These are phyloP conservation scores for Yamadazyma oceani DNA, from an alignment of 1,139 yeast genomes.

Conservation along the genomic window DNA sequence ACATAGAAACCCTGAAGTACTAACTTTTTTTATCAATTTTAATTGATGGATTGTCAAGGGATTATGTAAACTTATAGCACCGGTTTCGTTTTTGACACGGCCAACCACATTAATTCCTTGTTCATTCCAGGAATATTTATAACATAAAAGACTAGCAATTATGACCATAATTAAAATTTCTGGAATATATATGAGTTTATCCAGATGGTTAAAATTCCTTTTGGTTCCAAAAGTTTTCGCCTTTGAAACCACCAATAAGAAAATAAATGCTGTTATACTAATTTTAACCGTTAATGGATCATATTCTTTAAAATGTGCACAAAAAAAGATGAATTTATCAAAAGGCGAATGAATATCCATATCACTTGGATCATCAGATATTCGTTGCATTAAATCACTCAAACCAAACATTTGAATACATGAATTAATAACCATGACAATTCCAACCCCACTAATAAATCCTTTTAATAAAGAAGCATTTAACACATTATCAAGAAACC, in stretches of 20 bases:
- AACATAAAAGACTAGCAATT: slow-evolving; percentile 59
- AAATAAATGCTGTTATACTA: slow-evolving; percentile 47
- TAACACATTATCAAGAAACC: slow-evolving; percentile 84
- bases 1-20: slow-evolving; percentile 66
- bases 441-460: slow-evolving; percentile 89
- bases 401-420: slow-evolving; percentile 73
- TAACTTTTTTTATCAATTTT: slow-evolving; percentile 41
- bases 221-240: slow-evolving; percentile 38
- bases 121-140: slow-evolving; percentile 52
- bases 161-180: slow-evolving; percentile 80
- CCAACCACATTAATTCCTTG: slow-evolving; percentile 73
- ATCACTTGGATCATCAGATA: slow-evolving; percentile 32
- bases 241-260: slow-evolving; percentile 40
- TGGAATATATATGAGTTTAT: slow-evolving; percentile 60
- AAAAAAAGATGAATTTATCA: slow-evolving; percentile 63
- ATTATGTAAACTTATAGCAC: slow-evolving; percentile 28
- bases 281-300: slow-evolving; percentile 55
- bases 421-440: slow-evolving; percentile 84
- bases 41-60: slow-evolving; percentile 30
- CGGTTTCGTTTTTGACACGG: slow-evolving; percentile 41
- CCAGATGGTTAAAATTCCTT: slow-evolving; percentile 13
- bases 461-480: slow-evolving; percentile 84
- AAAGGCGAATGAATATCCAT: slow-evolving; percentile 75
- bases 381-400: slow-evolving; percentile 33
- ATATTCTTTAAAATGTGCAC: slow-evolving; percentile 35